Percentiles rank a stretch among this genome's conserved stretches.
Conservation (phyloP, 2,329 filamentous ascomycete genomes). For the Cladosporium colombiae region DNA sequence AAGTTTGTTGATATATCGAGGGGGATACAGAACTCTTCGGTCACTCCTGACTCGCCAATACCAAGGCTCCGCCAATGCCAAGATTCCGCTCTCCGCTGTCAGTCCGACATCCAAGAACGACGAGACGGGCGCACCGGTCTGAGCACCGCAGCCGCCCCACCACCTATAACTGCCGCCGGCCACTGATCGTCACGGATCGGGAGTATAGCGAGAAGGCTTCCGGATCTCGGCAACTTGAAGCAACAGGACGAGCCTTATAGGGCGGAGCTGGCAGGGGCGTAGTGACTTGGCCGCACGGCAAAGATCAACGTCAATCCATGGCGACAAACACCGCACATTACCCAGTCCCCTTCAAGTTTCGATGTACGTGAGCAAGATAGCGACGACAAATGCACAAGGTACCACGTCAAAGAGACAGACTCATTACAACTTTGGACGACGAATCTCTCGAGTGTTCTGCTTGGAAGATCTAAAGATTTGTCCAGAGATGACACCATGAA, state of each 20-base stretch:
- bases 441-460: not conserved
- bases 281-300: conserved; percentile 3
- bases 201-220: not conserved
- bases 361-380: not conserved
- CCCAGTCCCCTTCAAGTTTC: not conserved
- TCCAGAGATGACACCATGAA: not conserved
- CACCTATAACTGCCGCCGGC: not conserved
- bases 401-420: not conserved
- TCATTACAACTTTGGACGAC: not conserved
- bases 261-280: not conserved
- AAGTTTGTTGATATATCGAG: not conserved
- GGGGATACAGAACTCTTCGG: not conserved
- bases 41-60: not conserved
- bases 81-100: not conserved
- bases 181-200: not conserved
- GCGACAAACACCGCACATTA: not conserved
- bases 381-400: not conserved
- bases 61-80: not conserved
- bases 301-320: not conserved
- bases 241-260: not conserved
- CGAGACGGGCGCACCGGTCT: not conserved
- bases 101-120: not conserved
- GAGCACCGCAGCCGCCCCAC: not conserved
- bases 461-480: no score
- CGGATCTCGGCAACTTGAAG: conserved; percentile 1